Percentiles rank a stretch among this genome's conserved stretches.
Conservation (phyloP, 192 early-diverging fungal species). For the Backusella liffmaniae region DNA sequence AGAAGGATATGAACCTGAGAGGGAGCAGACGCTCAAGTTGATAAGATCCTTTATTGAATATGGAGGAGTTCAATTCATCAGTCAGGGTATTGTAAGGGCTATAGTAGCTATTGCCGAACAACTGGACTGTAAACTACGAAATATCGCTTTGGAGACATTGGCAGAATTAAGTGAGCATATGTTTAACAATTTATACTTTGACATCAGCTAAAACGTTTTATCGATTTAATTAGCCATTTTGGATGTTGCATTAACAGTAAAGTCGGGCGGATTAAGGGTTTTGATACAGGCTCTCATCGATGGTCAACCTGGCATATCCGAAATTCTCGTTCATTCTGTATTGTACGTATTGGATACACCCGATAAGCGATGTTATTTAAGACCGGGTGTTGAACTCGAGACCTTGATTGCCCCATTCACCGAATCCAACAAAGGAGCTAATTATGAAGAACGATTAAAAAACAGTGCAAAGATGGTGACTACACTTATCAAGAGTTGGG, state of each 20-base stretch:
- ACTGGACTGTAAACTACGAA: conserved; percentile 69
- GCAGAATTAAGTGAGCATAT: conserved; percentile 67
- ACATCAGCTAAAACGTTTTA: not conserved
- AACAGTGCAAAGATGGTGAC: conserved; percentile 61
- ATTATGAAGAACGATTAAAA: conserved; percentile 64
- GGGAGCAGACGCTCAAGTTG: conserved; percentile 78
- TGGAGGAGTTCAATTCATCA: conserved; percentile 58
- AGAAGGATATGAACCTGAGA: conserved; percentile 63
- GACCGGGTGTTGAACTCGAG: conserved; percentile 81
- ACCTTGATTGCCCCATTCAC: conserved; percentile 79
- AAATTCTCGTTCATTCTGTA: conserved; percentile 61
- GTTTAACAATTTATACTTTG: not conserved
- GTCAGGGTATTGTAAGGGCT: conserved; percentile 64
- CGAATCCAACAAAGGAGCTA: conserved; percentile 64
- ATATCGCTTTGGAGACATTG: conserved; percentile 73
- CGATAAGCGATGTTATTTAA: conserved; percentile 57
- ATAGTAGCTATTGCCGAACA: conserved; percentile 79
- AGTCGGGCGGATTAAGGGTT: conserved; percentile 66
- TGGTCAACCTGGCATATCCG: conserved; percentile 54
- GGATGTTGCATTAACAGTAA: conserved; percentile 47
- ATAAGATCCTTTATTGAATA: conserved; percentile 67
- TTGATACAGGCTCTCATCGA: conserved; percentile 68
- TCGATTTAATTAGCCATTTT: conserved; percentile 24
- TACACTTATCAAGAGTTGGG: conserved; percentile 73
- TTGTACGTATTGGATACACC: conserved; percentile 74